Conservation (phyloP, 108 stramenopile genomes). For the Stephanodiscus minutulus region DNA sequence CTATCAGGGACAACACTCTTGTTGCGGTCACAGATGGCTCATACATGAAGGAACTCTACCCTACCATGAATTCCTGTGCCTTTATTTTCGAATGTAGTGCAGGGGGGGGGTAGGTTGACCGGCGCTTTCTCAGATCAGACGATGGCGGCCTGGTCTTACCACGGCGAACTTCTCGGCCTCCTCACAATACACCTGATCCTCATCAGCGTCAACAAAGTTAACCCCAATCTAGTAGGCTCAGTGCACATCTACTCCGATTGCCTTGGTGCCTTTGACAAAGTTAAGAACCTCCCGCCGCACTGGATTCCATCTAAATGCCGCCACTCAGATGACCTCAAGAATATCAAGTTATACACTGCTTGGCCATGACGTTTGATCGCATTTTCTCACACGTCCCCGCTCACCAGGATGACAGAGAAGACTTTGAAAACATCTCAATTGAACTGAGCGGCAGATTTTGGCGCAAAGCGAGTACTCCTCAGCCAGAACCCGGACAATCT, state of each 20-base stretch:
- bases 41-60: constrained; percentile 2
- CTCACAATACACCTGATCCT: constrained; percentile 14
- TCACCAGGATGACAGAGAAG: too few relatives aligned
- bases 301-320: constrained; percentile 5
- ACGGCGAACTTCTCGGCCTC: constrained; percentile 25
- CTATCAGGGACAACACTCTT: constrained; percentile 4
- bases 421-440: too few relatives aligned
- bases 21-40: constrained; percentile 20
- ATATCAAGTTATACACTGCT: too few relatives aligned
- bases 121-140: constrained; percentile 11
- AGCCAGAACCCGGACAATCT: too few relatives aligned
- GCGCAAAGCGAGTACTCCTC: too few relatives aligned
- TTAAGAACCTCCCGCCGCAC: neutral
- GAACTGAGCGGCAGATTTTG: too few relatives aligned
- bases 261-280: constrained; percentile 9
- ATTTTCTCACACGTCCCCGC: too few relatives aligned
- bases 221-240: neutral
- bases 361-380: too few relatives aligned
- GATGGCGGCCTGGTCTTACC: constrained; percentile 4
- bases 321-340: constrained; percentile 19
- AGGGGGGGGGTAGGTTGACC: neutral
- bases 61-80: neutral
- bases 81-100: constrained; percentile 12
- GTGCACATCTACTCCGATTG: constrained; percentile 16
- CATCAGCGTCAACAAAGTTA: neutral